Percentiles rank a stretch among this genome's conserved stretches.
Conservation (phyloP, 108 stramenopile species). For the Pseudonitzschia pungens region DNA sequence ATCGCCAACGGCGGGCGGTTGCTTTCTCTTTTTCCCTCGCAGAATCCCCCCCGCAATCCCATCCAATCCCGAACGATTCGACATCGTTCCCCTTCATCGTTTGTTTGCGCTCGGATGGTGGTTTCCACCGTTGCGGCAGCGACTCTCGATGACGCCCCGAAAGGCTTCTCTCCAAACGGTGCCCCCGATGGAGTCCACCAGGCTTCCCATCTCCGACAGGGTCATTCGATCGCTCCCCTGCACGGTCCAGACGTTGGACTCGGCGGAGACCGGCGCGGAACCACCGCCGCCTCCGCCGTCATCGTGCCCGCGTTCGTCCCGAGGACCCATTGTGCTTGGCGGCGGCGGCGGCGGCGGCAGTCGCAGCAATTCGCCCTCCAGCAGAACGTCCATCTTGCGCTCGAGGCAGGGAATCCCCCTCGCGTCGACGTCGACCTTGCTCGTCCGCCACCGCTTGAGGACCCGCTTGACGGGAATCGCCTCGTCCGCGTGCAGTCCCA, state of each 20-base stretch:
- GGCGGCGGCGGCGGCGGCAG: background rate
- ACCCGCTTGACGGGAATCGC: constrained; percentile 31
- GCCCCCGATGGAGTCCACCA: constrained; percentile 6
- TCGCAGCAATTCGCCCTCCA: constrained; percentile 34
- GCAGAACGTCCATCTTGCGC: constrained; percentile 63
- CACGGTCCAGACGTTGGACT: background rate
- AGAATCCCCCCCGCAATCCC: too few relatives aligned
- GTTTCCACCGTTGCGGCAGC: background rate
- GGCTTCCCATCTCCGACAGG: background rate
- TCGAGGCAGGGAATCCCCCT: constrained; percentile 68
- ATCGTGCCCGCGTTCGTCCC: too few relatives aligned
- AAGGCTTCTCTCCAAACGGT: constrained; percentile 1
- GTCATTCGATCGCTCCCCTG: background rate
- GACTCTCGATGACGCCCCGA: background rate
- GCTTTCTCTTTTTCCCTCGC: too few relatives aligned
- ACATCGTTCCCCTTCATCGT: too few relatives aligned
- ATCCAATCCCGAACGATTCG: too few relatives aligned
- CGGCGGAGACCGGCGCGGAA: background rate
- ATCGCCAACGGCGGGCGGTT: too few relatives aligned
- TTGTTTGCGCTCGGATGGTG: background rate
- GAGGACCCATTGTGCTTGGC: too few relatives aligned
- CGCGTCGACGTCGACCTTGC: constrained; percentile 75
- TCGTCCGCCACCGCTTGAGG: constrained; percentile 75
- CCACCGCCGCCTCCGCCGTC: too few relatives aligned
- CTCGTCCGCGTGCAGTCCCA: constrained; percentile 49